Conservation (phyloP, 2,329 filamentous ascomycete species). For the Ophiosphaerella herpotricha region DNA sequence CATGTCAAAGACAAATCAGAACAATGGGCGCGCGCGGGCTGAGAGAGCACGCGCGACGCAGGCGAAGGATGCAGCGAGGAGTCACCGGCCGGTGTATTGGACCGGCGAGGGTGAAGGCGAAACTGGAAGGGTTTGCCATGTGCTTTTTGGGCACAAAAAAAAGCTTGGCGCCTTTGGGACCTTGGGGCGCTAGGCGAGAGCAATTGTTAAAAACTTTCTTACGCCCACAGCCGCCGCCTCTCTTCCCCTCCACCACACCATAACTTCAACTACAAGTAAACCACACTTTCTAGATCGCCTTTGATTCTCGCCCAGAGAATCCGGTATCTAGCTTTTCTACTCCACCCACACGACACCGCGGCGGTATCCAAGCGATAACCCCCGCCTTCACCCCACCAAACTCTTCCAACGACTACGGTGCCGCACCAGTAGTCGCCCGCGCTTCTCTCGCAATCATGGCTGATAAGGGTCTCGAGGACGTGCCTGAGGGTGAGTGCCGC, state of each 20-base stretch:
- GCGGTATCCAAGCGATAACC: slow-evolving; percentile 49
- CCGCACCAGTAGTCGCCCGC: slow-evolving; percentile 71
- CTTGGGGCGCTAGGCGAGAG: neutral
- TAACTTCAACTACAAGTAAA: slow-evolving; percentile 32
- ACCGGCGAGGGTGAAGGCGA: slow-evolving; percentile 16
- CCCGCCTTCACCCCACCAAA: slow-evolving; percentile 48
- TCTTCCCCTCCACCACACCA: slow-evolving; percentile 32
- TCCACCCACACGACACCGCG: slow-evolving; percentile 35
- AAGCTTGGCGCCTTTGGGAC: neutral
- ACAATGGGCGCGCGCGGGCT: neutral
- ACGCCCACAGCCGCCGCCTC: slow-evolving; percentile 22
- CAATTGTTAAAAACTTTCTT: slow-evolving; percentile 13
- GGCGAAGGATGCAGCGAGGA: slow-evolving; percentile 8
- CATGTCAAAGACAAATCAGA: slow-evolving; percentile 25
- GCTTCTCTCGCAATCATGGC: slow-evolving; percentile 85
- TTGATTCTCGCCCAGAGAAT: slow-evolving; percentile 53
- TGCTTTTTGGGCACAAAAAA: neutral
- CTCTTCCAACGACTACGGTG: slow-evolving; percentile 44
- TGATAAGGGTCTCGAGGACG: slow-evolving; percentile 97
- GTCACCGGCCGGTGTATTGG: slow-evolving; percentile 11
- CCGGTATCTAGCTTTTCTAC: slow-evolving; percentile 52
- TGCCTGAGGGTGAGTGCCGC: slow-evolving; percentile 80
- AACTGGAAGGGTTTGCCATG: slow-evolving; percentile 6
- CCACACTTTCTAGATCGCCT: slow-evolving; percentile 46
- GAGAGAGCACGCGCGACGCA: slow-evolving; percentile 4